Percentiles rank a stretch among this genome's conserved stretches.
Conservation (phyloP, 148 eudicot genomes). For the Vaccinium darrowii region DNA sequence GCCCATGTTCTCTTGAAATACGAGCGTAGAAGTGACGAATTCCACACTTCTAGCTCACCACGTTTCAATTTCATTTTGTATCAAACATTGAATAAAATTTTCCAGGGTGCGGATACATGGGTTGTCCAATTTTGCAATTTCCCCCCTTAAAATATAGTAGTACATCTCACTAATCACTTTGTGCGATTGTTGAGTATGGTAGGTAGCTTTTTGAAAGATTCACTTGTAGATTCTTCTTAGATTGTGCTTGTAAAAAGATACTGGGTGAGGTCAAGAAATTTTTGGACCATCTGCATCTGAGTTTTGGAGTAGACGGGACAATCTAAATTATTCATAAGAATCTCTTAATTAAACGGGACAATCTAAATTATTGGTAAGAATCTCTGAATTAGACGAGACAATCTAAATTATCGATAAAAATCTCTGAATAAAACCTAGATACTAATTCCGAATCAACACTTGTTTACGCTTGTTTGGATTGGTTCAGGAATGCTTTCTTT, state of each 20-base stretch:
- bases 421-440: no score
- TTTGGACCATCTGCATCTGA: no score
- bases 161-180: slow-evolving; percentile 3
- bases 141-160: neutral
- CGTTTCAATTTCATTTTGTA: neutral
- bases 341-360: no score
- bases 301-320: no score
- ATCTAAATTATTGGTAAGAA: no score
- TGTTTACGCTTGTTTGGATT: no score
- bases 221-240: slow-evolving; percentile 3
- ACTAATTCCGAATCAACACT: no score
- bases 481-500: no score
- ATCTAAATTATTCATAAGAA: no score
- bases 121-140: neutral
- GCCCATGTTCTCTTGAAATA: no score
- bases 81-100: neutral
- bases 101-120: neutral
- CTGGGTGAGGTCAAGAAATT: neutral
- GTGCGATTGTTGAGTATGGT: neutral
- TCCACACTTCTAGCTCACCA: neutral
- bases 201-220: slow-evolving; percentile 8
- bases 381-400: no score
- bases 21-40: neutral
- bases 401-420: no score
- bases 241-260: neutral